These are phyloP conservation scores for Ophiocordyceps robertsii DNA, from an alignment of 2,329 filamentous ascomycete genomes.

Conservation along the genomic window DNA sequence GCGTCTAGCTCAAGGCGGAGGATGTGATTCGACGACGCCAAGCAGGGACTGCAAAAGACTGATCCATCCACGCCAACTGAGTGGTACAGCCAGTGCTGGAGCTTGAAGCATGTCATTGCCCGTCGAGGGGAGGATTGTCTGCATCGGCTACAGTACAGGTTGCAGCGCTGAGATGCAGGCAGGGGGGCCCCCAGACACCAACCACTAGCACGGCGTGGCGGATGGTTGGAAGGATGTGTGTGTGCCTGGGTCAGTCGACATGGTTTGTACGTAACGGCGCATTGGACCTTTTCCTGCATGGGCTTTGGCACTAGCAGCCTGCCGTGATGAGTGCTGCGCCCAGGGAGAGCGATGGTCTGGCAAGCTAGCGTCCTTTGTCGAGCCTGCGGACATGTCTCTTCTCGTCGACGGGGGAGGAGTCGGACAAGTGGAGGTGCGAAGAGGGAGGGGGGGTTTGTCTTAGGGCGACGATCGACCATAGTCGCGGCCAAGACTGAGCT, in stretches of 20 bases:
- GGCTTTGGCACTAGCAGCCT: neutral
- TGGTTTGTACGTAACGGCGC: neutral
- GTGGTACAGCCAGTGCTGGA: neutral
- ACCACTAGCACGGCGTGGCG: neutral
- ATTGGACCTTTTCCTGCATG: neutral
- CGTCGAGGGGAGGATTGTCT: slow-evolving; percentile 1
- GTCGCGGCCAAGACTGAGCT: no score
- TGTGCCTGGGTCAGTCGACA: neutral
- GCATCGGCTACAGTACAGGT: slow-evolving; percentile 2
- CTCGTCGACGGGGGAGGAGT: no score
- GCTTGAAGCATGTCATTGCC: neutral
- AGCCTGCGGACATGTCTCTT: no score
- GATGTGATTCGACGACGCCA: neutral
- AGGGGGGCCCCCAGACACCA: neutral
- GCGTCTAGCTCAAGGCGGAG: neutral
- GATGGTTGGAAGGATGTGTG: neutral
- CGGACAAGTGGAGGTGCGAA: no score
- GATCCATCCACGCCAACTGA: neutral
- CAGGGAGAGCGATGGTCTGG: neutral
- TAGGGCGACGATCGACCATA: no score
- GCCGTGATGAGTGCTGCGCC: neutral
- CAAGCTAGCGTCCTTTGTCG: no score
- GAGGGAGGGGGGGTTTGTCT: no score
- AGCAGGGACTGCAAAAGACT: neutral
- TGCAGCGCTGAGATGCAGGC: slow-evolving; percentile 1